Evolutionary conservation across 306 rosid genomes (phyloP).

Genomic region (Alnus rubra): DNA sequence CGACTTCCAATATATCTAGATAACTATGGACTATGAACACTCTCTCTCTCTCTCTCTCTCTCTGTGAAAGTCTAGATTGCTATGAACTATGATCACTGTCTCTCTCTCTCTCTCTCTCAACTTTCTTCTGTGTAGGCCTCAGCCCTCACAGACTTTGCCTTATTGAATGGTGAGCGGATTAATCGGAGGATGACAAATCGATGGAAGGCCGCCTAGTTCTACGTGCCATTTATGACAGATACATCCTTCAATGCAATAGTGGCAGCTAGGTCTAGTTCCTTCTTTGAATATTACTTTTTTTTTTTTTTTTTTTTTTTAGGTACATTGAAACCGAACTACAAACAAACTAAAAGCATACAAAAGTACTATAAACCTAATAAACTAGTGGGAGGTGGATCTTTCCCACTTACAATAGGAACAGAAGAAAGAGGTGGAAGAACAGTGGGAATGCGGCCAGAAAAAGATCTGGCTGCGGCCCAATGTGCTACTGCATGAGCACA

Average conservation of each 20-base stretch:
- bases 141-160: neutral
- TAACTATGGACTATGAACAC: neutral
- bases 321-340: no score
- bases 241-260: neutral
- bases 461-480: no score
- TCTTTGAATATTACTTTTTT: slow-evolving; percentile 6
- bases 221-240: slow-evolving; percentile 41
- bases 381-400: no score
- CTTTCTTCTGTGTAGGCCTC: neutral
- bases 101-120: neutral
- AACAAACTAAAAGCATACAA: no score
- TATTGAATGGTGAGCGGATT: slow-evolving; percentile 13
- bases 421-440: no score
- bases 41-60: slow-evolving; percentile 21
- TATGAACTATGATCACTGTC: neutral
- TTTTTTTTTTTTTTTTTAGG: no score
- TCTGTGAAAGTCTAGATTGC: neutral
- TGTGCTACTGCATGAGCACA: no score
- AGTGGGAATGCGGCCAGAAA: no score
- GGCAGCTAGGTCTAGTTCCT: neutral
- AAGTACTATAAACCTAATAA: no score
- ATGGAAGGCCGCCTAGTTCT: slow-evolving; percentile 30
- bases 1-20: slow-evolving; percentile 24
- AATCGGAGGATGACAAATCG: no score
- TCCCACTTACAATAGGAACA: no score